These are phyloP conservation scores for Tardiomyces blankii DNA, from an alignment of 1,139 yeast genomes.

Conservation along the genomic window DNA sequence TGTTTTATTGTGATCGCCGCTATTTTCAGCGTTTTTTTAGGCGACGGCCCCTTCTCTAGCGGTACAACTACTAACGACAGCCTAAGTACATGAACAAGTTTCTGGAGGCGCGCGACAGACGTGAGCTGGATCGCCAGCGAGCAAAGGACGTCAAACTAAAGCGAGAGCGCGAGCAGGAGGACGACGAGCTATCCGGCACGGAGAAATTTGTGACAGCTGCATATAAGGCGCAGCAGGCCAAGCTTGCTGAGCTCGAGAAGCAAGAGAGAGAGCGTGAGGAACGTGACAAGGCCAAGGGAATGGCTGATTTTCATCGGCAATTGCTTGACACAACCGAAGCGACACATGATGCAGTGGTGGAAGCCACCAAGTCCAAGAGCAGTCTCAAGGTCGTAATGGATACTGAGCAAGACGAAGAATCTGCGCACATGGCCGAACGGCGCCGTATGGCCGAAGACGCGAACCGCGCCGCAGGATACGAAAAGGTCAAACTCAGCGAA, in stretches of 20 bases:
- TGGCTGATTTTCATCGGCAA: constrained; percentile 16
- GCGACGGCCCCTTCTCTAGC: background rate
- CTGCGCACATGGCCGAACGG: constrained; percentile 1
- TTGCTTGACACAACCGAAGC: constrained; percentile 15
- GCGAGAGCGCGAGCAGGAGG: constrained; percentile 21
- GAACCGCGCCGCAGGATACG: constrained; percentile 13
- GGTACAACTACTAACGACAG: constrained; percentile 10
- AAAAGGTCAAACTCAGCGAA: constrained; percentile 18
- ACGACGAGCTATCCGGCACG: constrained; percentile 30
- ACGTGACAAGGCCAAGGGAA: constrained; percentile 8
- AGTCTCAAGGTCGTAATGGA: no score
- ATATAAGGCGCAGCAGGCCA: constrained; percentile 27
- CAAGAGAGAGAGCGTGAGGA: background rate
- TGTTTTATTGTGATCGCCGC: background rate
- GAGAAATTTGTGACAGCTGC: constrained; percentile 36
- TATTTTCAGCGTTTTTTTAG: background rate
- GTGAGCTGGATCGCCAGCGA: constrained; percentile 31
- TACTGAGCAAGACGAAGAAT: background rate
- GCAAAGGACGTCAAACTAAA: constrained; percentile 20
- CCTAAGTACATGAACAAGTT: constrained; percentile 31
- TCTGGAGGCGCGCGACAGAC: constrained; percentile 27
- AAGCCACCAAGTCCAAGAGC: background rate
- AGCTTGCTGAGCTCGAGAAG: constrained; percentile 5
- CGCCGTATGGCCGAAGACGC: constrained; percentile 8
- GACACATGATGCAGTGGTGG: constrained; percentile 14